phyloP scores from a whole-genome alignment of 2,329 filamentous ascomycete genomes.

The Epicoccum sorghinum region DNA sequence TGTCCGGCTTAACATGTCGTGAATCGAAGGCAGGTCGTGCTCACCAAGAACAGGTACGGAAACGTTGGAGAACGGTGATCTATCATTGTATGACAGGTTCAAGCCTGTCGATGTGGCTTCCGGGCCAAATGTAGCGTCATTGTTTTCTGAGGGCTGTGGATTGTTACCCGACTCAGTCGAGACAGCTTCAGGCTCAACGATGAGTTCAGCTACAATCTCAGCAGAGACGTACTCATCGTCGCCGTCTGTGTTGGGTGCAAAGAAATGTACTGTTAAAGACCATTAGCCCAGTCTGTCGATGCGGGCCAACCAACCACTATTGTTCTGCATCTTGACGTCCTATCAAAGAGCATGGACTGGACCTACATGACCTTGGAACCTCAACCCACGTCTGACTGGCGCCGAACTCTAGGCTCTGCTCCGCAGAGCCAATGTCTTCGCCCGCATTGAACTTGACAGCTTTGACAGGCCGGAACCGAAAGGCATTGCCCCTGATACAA shows the following conservation, averaged over 20 bases:
- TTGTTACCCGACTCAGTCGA: constrained; percentile 18
- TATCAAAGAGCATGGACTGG: neutral
- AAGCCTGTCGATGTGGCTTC: constrained; percentile 4
- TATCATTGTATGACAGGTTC: constrained; percentile 16
- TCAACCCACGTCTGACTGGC: constrained; percentile 36
- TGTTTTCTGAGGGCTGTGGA: neutral
- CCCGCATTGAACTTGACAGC: constrained; percentile 42
- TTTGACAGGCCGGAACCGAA: constrained; percentile 39
- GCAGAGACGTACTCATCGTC: constrained; percentile 25
- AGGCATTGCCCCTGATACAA: constrained; percentile 39
- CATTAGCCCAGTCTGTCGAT: constrained; percentile 6
- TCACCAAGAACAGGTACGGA: constrained; percentile 17
- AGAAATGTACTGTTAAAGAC: constrained; percentile 31
- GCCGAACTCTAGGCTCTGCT: constrained; percentile 36
- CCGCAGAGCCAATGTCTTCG: constrained; percentile 38
- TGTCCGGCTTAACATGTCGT: constrained; percentile 21
- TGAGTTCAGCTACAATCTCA: constrained; percentile 14
- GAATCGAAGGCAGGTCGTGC: constrained; percentile 24
- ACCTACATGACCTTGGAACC: constrained; percentile 34
- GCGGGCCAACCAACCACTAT: neutral
- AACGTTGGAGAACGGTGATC: constrained; percentile 14
- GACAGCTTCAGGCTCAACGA: constrained; percentile 14
- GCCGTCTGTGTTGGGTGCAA: constrained; percentile 36
- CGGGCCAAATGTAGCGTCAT: constrained; percentile 1
- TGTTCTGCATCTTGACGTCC: neutral